phyloP scores from a whole-genome alignment of 2,329 filamentous ascomycete genomes.

The Aspergillus neoniger region DNA sequence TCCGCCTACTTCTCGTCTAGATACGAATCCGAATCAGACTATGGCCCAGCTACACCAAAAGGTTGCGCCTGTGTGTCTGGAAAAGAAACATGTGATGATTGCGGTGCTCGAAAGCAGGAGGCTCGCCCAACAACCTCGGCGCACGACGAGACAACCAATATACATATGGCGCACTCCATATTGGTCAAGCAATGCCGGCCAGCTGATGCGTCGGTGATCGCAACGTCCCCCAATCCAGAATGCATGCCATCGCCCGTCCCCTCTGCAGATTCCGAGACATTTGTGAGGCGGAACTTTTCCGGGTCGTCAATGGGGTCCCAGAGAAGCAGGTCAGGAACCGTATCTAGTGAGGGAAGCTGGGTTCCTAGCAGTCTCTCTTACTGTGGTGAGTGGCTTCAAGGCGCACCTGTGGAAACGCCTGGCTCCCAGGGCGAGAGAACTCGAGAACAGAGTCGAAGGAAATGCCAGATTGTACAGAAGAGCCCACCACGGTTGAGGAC shows the following conservation, averaged over 20 bases:
- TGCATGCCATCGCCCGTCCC: constrained; percentile 15
- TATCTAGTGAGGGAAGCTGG: constrained; percentile 43
- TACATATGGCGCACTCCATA: constrained; percentile 37
- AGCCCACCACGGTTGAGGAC: constrained; percentile 29
- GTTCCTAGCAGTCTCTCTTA: constrained; percentile 40
- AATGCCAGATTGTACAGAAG: constrained; percentile 42
- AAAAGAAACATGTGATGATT: constrained; percentile 18
- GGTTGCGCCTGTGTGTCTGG: constrained; percentile 12
- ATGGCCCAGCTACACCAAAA: constrained; percentile 13
- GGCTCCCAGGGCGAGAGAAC: constrained; percentile 28
- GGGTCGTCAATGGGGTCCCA: constrained; percentile 28
- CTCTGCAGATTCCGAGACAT: constrained; percentile 16
- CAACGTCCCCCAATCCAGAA: constrained; percentile 13
- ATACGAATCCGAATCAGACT: constrained; percentile 21
- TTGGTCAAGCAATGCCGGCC: constrained; percentile 32
- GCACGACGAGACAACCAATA: constrained; percentile 28
- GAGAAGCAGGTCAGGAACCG: constrained; percentile 35
- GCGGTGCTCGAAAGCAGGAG: constrained; percentile 19
- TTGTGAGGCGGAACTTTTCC: constrained; percentile 18
- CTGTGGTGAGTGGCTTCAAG: constrained; percentile 42
- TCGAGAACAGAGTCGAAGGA: constrained; percentile 35
- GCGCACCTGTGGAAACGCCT: constrained; percentile 35
- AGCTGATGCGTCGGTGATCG: constrained; percentile 15
- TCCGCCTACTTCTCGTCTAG: constrained; percentile 31
- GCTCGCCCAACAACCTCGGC: constrained; percentile 11